Conservation (phyloP, 2,329 filamentous ascomycete genomes). For the Hyphodiscus sp. region DNA sequence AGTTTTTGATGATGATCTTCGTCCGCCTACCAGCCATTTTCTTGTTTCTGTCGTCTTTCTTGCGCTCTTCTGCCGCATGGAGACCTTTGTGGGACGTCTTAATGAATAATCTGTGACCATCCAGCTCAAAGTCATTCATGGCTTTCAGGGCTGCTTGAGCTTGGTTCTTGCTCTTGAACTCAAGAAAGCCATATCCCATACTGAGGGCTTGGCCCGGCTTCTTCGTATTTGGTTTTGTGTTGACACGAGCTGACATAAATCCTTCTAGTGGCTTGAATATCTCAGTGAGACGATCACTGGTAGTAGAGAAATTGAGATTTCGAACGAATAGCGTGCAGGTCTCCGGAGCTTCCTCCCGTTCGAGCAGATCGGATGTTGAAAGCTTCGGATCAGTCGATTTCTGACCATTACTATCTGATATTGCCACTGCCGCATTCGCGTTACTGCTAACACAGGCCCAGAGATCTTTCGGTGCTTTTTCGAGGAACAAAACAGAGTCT, state of each 20-base stretch:
- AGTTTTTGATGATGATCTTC: constrained; percentile 96
- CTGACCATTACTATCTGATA: constrained; percentile 13
- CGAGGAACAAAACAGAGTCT: constrained; percentile 84
- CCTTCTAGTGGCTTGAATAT: constrained; percentile 77
- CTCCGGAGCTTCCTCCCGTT: constrained; percentile 45
- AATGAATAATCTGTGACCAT: constrained; percentile 78
- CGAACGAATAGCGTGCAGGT: constrained; percentile 85
- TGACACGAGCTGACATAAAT: constrained; percentile 83
- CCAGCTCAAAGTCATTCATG: constrained; percentile 88
- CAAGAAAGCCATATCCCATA: constrained; percentile 95
- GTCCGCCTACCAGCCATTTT: constrained; percentile 71
- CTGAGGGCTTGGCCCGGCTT: constrained; percentile 80
- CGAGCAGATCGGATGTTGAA: constrained; percentile 63
- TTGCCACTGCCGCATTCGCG: constrained; percentile 10
- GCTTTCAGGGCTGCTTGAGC: constrained; percentile 72
- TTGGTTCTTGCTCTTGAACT: constrained; percentile 72
- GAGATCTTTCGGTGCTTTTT: constrained; percentile 83
- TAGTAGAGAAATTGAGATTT: constrained; percentile 90
- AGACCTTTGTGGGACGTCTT: constrained; percentile 80
- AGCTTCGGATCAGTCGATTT: constrained; percentile 46
- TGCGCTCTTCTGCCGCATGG: constrained; percentile 81
- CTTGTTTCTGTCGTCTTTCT: constrained; percentile 76
- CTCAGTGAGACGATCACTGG: constrained; percentile 66
- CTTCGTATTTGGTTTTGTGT: constrained; percentile 91
- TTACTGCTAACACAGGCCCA: constrained; percentile 41